Evolutionary conservation across 2,329 filamentous ascomycete genomes (phyloP), one percentile per base, ranked within the genome.

Genomic region (Fragosphaeria purpurea): DNA sequence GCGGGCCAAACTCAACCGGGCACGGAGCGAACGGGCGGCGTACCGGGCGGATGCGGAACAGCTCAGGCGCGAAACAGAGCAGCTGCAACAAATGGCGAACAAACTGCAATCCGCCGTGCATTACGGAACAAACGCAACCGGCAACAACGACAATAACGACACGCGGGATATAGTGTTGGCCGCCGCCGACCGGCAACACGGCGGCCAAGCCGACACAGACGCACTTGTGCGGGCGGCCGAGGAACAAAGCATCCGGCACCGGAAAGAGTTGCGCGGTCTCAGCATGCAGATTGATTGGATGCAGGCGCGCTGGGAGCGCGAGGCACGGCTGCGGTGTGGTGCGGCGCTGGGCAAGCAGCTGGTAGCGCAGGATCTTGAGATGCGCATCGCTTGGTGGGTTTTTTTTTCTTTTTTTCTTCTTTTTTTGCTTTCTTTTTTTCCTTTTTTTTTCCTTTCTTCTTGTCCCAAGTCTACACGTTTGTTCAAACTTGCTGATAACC

Each of bases 241-340:
- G 58, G 72, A 76, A 46, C 81, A 84, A 44, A 82, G 88, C 60
- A 80, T 79, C 57, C 73, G 78, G 43, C 87, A 93, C 64, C 72
- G 75, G 60, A 83, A 82, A 65, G 87, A 94, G 68, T 71, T 96
- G 48, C 80, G 83, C 58, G 91, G 91, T 13, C 75, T 97, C 62
- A 79, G 81, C 48, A 86, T 93, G 69, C 90, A 97, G 68, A 91
- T 97, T 64, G 80, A 89, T 61, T 97, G 87, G 82, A 80, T 97
- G 65, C 82, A 89, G 60, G 87, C 88, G 2, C 81, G 85, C 48
- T 86, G 86, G 70, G 77, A 80, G 63, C 79, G 93, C 35, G 91
- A 96, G 67, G 81, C 87, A 58, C 80, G 78, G 47, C 83, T 97
- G 68, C 79, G 93, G 41, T 76, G 78, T 55, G 87, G 90, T 60